Evolutionary conservation across 176 grass and related monocot species (phyloP).

Genomic region (Aegilops speltoides): DNA sequence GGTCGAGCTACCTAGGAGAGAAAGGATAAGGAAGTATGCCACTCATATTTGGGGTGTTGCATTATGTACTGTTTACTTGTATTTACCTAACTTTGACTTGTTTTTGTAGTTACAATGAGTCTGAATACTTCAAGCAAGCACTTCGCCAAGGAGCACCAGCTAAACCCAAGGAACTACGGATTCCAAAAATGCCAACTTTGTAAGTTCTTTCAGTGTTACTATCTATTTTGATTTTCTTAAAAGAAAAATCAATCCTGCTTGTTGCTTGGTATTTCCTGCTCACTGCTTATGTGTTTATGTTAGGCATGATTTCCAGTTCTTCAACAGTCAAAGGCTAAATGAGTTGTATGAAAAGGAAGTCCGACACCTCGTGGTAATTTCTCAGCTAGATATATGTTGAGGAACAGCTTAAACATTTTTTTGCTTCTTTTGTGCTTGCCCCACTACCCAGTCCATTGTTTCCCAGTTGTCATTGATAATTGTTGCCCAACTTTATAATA

Average conservation of each 20-base stretch:
- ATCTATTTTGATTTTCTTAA: neutral
- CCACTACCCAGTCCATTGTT: conserved; percentile 21
- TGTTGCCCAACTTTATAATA: conserved; percentile 25
- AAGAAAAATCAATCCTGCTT: neutral
- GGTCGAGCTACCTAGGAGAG: conserved; percentile 96
- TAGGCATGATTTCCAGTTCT: conserved; percentile 99
- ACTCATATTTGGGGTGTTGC: neutral
- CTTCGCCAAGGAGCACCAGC: conserved; percentile 85
- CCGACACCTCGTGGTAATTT: conserved; percentile 83
- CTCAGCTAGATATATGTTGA: conserved; percentile 4
- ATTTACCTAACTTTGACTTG: conserved; percentile 2
- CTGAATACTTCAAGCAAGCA: conserved; percentile 98
- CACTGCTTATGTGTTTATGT: neutral
- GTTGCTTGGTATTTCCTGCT: conserved; percentile 6
- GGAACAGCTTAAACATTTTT: neutral
- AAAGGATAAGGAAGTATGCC: conserved; percentile 84
- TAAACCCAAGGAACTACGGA: conserved; percentile 84
- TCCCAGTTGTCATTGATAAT: conserved; percentile 3
- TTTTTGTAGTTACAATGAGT: conserved; percentile 79
- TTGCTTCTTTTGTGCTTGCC: neutral
- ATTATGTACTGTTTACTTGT: neutral
- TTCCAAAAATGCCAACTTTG: conserved; percentile 96
- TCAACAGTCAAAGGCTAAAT: conserved; percentile 88
- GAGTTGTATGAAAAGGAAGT: conserved; percentile 99
- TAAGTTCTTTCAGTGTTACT: conserved; percentile 31